Conservation (phyloP, 1,284 basidiomycete species). For the Fomitopsis palustris region DNA sequence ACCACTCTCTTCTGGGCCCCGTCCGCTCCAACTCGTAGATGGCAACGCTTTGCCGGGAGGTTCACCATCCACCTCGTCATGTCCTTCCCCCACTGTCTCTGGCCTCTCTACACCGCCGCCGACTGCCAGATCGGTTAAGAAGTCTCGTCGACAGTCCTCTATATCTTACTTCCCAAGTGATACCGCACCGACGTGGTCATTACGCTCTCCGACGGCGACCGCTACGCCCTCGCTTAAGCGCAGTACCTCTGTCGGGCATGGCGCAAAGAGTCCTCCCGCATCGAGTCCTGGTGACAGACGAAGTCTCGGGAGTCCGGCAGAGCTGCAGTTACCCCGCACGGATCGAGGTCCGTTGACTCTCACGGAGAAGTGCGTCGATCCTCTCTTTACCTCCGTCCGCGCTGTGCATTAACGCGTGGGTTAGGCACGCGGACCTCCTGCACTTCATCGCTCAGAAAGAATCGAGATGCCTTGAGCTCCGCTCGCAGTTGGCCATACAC, state of each 20-base stretch:
- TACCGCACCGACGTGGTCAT: conserved; percentile 25
- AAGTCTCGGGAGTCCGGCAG: conserved; percentile 19
- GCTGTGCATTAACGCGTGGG: neutral
- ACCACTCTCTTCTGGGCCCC: conserved; percentile 19
- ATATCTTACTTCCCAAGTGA: conserved; percentile 55
- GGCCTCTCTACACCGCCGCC: conserved; percentile 23
- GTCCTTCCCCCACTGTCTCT: conserved; percentile 17
- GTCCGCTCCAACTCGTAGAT: conserved; percentile 30
- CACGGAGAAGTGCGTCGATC: conserved; percentile 31
- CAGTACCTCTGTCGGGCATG: conserved; percentile 21
- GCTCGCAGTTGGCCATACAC: conserved; percentile 63
- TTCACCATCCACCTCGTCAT: conserved; percentile 16
- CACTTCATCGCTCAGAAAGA: conserved; percentile 82
- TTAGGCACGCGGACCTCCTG: conserved; percentile 71
- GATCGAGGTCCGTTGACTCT: conserved; percentile 48
- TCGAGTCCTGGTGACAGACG: conserved; percentile 20
- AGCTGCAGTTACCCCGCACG: conserved; percentile 12
- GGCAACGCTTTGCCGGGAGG: conserved; percentile 18
- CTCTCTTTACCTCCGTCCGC: neutral
- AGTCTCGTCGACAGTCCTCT: conserved; percentile 52
- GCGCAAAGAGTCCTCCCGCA: conserved; percentile 1
- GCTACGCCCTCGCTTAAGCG: conserved; percentile 17
- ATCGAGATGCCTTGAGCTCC: conserved; percentile 73
- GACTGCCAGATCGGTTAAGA: conserved; percentile 16
- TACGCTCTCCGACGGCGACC: conserved; percentile 25